Evolutionary conservation across 2,329 filamentous ascomycete species (phyloP).

Genomic region (Xylaria sp.): DNA sequence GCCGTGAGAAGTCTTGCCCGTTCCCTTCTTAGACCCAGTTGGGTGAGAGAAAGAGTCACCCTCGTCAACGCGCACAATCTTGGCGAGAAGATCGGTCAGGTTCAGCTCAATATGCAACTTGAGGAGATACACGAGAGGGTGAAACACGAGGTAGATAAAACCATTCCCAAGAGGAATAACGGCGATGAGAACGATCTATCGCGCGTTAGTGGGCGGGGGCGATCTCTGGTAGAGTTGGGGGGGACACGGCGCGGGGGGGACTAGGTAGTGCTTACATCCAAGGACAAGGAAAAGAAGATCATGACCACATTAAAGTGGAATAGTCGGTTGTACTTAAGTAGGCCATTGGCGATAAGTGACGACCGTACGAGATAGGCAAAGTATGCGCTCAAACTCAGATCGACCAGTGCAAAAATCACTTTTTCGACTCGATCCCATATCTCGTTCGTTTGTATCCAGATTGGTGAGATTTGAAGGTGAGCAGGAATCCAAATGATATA

Average conservation of each 20-base stretch:
- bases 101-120: slow-evolving; percentile 59
- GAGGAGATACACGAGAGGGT: slow-evolving; percentile 48
- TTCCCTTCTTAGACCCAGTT: background rate
- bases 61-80: slow-evolving; percentile 37
- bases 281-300: slow-evolving; percentile 50
- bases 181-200: slow-evolving; percentile 43
- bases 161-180: slow-evolving; percentile 53
- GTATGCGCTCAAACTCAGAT: slow-evolving; percentile 52
- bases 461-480: slow-evolving; percentile 46
- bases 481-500: slow-evolving; percentile 58
- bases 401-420: slow-evolving; percentile 52
- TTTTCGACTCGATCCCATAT: slow-evolving; percentile 59
- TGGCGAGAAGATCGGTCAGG: slow-evolving; percentile 56
- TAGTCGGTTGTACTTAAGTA: slow-evolving; percentile 53
- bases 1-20: background rate
- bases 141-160: slow-evolving; percentile 57
- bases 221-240: no score
- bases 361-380: slow-evolving; percentile 52
- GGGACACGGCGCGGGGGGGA: background rate
- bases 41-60: background rate
- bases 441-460: slow-evolving; percentile 49
- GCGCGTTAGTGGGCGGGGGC: background rate
- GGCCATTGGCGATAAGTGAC: slow-evolving; percentile 51
- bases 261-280: slow-evolving; percentile 44
- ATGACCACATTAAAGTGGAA: slow-evolving; percentile 53